phyloP scores from a whole-genome alignment of 306 rosid species.

The Fragaria ananassa region DNA sequence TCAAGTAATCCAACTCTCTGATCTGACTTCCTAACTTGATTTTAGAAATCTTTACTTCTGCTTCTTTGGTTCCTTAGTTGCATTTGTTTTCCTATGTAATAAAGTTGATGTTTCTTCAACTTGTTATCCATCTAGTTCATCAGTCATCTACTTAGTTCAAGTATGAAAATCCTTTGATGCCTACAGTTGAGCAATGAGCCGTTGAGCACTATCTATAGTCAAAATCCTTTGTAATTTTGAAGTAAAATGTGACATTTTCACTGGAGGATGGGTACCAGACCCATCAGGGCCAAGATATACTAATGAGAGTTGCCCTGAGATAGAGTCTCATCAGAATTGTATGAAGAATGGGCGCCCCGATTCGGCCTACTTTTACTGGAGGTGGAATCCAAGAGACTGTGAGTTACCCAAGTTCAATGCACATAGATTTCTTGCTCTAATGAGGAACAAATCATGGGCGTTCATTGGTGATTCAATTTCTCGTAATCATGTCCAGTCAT shows the following conservation, averaged over 20 bases:
- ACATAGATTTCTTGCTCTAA: constrained; percentile 48
- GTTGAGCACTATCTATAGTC: neutral
- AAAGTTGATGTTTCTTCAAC: neutral
- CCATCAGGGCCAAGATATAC: constrained; percentile 59
- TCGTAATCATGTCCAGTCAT: constrained; percentile 75
- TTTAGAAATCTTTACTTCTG: neutral
- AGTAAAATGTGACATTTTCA: constrained; percentile 62
- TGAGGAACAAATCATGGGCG: constrained; percentile 65
- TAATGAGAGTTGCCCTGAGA: constrained; percentile 60
- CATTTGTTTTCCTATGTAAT: neutral
- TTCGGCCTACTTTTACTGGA: constrained; percentile 65
- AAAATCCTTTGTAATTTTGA: neutral
- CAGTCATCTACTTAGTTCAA: neutral
- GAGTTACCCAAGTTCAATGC: constrained; percentile 58
- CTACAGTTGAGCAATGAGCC: neutral
- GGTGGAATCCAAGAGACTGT: constrained; percentile 71
- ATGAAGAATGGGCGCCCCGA: constrained; percentile 81
- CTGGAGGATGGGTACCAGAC: constrained; percentile 76
- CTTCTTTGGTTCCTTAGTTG: neutral
- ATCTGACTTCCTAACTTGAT: neutral
- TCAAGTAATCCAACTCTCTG: neutral
- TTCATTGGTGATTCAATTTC: constrained; percentile 86
- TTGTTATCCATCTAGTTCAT: neutral
- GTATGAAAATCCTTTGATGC: neutral
- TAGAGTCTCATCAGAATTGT: constrained; percentile 77